A percentile compares a stretch with the other conserved stretches of the same genome.
These are phyloP conservation scores for Plectosphaerella plurivora DNA, from an alignment of 2,329 filamentous ascomycete species.

Conservation along the genomic window DNA sequence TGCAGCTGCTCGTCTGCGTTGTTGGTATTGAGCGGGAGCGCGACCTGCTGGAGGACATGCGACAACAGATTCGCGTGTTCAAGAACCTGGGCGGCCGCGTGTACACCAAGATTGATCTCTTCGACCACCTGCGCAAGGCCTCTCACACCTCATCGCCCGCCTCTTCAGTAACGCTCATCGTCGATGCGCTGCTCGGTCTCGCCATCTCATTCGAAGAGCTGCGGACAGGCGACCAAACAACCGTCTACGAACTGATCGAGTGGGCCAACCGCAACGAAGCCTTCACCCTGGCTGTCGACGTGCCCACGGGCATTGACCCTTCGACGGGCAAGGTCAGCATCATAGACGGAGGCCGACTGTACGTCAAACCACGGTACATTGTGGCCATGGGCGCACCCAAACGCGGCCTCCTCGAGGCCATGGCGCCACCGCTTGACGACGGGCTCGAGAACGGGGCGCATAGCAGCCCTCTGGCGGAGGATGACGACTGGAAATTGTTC, in stretches of 20 bases:
- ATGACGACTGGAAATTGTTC: conserved; percentile 71
- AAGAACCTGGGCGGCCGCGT: conserved; percentile 77
- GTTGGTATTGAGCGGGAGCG: conserved; percentile 80
- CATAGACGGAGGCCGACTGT: conserved; percentile 72
- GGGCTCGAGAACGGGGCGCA: conserved; percentile 7
- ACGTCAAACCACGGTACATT: conserved; percentile 76
- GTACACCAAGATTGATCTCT: conserved; percentile 54
- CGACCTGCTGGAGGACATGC: conserved; percentile 74
- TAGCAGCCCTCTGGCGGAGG: conserved; percentile 27
- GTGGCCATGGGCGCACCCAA: conserved; percentile 85
- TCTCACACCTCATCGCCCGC: conserved; percentile 18
- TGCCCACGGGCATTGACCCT: conserved; percentile 84
- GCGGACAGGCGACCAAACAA: conserved; percentile 74
- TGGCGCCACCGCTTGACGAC: conserved; percentile 42
- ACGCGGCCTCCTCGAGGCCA: conserved; percentile 73
- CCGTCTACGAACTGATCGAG: conserved; percentile 83
- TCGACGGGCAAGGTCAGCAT: conserved; percentile 63
- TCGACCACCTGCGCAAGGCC: conserved; percentile 52
- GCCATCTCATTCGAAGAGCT: conserved; percentile 88
- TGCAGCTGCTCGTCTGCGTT: conserved; percentile 77
- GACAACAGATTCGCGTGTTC: conserved; percentile 79
- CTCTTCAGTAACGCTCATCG: conserved; percentile 68
- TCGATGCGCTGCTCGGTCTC: conserved; percentile 84
- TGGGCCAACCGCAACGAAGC: conserved; percentile 90
- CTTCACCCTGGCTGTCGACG: conserved; percentile 80